These are phyloP conservation scores for Torulaspora quercuum DNA, from an alignment of 805 yeast genomes.

Conservation along the genomic window DNA sequence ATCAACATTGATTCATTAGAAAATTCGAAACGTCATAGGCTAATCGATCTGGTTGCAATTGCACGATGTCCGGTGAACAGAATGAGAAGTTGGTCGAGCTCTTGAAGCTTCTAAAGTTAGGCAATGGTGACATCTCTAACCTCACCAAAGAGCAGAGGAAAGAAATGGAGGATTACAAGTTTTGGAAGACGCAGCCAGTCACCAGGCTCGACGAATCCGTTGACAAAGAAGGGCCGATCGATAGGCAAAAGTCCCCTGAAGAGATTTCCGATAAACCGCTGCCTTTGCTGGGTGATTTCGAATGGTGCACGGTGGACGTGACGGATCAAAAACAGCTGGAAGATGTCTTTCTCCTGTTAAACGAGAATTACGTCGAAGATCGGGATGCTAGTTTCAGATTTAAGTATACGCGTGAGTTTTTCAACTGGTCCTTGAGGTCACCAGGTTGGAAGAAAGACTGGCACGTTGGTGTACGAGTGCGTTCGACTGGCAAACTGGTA, in stretches of 20 bases:
- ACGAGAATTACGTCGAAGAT: conserved; percentile 93
- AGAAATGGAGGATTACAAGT: conserved; percentile 84
- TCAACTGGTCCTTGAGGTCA: conserved; percentile 89
- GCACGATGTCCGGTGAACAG: conserved; percentile 22
- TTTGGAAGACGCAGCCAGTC: conserved; percentile 98
- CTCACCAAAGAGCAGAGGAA: conserved; percentile 58
- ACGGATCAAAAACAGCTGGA: conserved; percentile 52
- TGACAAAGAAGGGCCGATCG: conserved; percentile 78
- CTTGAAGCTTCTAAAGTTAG: conserved; percentile 39
- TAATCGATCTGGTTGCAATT: neutral
- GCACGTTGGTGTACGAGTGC: conserved; percentile 91
- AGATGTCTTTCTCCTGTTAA: conserved; percentile 75
- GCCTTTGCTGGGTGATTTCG: conserved; percentile 73
- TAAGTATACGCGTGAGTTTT: conserved; percentile 76
- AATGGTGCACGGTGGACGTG: conserved; percentile 81
- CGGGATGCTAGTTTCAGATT: conserved; percentile 88
- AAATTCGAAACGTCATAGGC: neutral
- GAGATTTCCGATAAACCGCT: conserved; percentile 71
- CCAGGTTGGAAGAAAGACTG: conserved; percentile 91
- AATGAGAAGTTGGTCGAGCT: conserved; percentile 47
- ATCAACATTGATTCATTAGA: neutral
- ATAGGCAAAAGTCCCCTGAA: conserved; percentile 57
- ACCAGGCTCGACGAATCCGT: conserved; percentile 66
- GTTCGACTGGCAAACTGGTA: conserved; percentile 68
- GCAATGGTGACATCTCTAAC: conserved; percentile 42